Evolutionary conservation across 768 basidiomycete genomes (phyloP), one percentile per base, ranked within the genome.

Genomic region (Mycena maculata): DNA sequence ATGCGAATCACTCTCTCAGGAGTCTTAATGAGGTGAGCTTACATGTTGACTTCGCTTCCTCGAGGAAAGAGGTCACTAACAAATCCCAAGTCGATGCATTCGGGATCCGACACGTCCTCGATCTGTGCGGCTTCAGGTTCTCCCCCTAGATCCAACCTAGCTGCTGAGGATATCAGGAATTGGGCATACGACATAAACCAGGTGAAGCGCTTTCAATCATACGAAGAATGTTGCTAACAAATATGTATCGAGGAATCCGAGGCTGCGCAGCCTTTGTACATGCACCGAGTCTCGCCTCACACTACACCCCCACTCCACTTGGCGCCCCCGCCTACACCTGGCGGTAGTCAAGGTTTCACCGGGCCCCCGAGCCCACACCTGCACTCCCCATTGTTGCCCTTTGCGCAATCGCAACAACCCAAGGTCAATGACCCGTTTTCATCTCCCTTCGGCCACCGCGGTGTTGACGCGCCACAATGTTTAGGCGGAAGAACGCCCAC

Each of bases 401-500:
- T 57, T 28, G 44, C 18, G 49, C 42, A 31, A n/a, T 53, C 15
- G 31, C 2, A 48, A 45, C 60, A 52, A 45, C 62, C 65, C 41
- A 63, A 58, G 62, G 69, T 71, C 15, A 50, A 65, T 16, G 11
- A n/a, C 42, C 20, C n/a, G 16, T 30, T 56, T n/a, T 54, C 27
- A 65, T 59, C 41, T 30, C 55, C 36, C 22, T 22, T 61, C 60
- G 54, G 47, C 9, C 27, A 11, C 7, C 30, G 56, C 44, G 50
- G 50, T 36, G 30, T 38, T 67, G 39, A 67, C 36, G 7, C 33
- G 8, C 30, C 12, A 15, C 57, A 71, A 71, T 53, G 55, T 61
- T 57, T 60, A 76, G 78, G 30, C 63, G 44, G 76, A 76, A 50
- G 73, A 73, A 60, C 71, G 63, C 38, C 22, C 61, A 20, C 64